Percentiles rank a stretch among this genome's conserved stretches.
These are phyloP conservation scores for Amaranthus tricolor DNA, from an alignment of 179 eudicot species.

Conservation along the genomic window DNA sequence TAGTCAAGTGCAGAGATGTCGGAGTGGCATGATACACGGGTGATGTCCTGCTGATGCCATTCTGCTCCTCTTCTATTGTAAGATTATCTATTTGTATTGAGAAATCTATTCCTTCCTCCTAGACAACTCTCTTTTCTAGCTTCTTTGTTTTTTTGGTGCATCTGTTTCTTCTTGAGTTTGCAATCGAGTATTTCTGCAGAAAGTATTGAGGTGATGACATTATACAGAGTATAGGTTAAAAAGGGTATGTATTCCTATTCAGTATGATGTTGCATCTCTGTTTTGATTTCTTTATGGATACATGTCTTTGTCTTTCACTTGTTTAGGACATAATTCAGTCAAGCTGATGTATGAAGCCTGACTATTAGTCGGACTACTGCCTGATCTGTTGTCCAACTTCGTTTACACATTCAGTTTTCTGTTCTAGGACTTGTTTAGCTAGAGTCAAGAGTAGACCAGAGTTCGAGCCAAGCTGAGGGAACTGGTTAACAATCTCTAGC, in stretches of 20 bases:
- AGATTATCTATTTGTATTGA: constrained; percentile 11
- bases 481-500: background rate
- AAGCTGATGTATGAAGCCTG: background rate
- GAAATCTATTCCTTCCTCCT: background rate
- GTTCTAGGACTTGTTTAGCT: background rate
- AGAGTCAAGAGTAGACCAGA: no score
- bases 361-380: background rate
- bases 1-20: constrained; percentile 20
- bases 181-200: background rate
- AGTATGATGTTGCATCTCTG: background rate
- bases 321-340: background rate
- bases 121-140: background rate
- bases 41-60: constrained; percentile 9
- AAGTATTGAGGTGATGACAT: background rate
- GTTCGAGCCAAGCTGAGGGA: background rate
- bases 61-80: constrained; percentile 17
- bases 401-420: background rate
- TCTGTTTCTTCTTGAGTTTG: background rate
- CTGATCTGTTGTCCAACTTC: background rate
- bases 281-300: background rate
- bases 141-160: background rate
- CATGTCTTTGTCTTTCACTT: background rate
- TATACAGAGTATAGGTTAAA: background rate
- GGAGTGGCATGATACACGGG: constrained; percentile 12
- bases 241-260: background rate